Evolutionary conservation across 768 basidiomycete genomes (phyloP), one percentile per base, ranked within the genome.

Genomic region (Mycena amicta): DNA sequence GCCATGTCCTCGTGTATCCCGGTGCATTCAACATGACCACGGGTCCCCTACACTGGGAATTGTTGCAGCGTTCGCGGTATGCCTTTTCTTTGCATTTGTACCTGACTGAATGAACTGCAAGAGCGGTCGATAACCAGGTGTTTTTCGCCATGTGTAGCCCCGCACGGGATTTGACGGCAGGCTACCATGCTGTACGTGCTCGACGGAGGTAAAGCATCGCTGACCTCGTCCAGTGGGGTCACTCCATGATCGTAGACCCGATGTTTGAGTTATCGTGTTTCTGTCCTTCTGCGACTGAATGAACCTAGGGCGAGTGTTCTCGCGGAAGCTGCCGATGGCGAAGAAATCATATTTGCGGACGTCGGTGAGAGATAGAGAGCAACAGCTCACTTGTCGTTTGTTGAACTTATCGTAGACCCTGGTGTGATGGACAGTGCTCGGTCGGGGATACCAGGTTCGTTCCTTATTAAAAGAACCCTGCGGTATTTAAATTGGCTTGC

Each of bases 101-200:
- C 13, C 15, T 55, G n/a, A 26, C 29, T 49, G 27, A 37, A 22
- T 29, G 52, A 29, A 25, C 52, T 52, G 51, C 11, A 53, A 95
- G 95, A 56, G 97, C 97, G 5, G 84, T 95, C 23, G 97, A 99
- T 70, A 98, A 98, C 68, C 95, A 98, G 73, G 84, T 98, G n/a
- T 99, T 84, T 75, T 85, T 98, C 61, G 83, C 91, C 1, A 96
- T 95, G 93, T 96, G 94, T 69, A 97, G 94, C 56, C 95, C 95
- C 28, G 96, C 97, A 2, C 83, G 95, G 23, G 89, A 96, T 63
- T 68, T 89, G 64, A 84, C 75, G 11, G 90, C 93, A 20, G 81
- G 81, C 16, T 98, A 98, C 72, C 93, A 97, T 68, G 94, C 96
- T n/a, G n/a, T n/a, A n/a, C n/a, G n/a, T n/a, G n/a, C n/a, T n/a